Conservation (phyloP, 441 rosid species). For the Biscutella laevigata region DNA sequence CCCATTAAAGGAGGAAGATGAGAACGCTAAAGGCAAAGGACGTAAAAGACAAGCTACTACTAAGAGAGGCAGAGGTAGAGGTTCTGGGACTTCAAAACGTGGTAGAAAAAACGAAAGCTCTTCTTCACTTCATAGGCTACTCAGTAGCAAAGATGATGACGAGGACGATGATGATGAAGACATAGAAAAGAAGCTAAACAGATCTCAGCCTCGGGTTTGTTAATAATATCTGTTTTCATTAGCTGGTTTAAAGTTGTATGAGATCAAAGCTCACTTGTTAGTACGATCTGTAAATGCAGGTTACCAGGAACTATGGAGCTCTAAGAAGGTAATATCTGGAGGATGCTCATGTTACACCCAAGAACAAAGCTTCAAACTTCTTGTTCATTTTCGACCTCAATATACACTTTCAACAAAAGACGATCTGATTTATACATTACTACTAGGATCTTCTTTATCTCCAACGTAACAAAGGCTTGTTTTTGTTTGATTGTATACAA, state of each 20-base stretch:
- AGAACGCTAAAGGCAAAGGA: slow-evolving; percentile 34
- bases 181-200: slow-evolving; percentile 40
- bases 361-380: slow-evolving; percentile 1
- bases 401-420: too few species aligned
- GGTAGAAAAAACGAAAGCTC: slow-evolving; percentile 65
- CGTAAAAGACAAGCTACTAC: slow-evolving; percentile 65
- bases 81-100: slow-evolving; percentile 58
- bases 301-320: slow-evolving; percentile 82
- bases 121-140: slow-evolving; percentile 46
- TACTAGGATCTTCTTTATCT: too few species aligned
- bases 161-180: slow-evolving; percentile 67
- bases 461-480: too few species aligned
- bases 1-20: slow-evolving; percentile 20
- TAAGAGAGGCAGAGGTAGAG: slow-evolving; percentile 64
- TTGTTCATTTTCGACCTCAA: not conserved
- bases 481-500: too few species aligned
- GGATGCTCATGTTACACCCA: too few species aligned
- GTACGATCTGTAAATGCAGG: slow-evolving; percentile 32
- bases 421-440: too few species aligned
- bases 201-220: slow-evolving; percentile 70
- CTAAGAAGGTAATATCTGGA: slow-evolving; percentile 82
- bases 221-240: slow-evolving; percentile 2
- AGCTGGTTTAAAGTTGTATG: not conserved
- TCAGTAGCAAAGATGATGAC: slow-evolving; percentile 55
- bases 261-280: not conserved